Evolutionary conservation across 75 land plant species (phyloP), one percentile per base, ranked within the genome.

Genomic region (Pinus albicaulis): DNA sequence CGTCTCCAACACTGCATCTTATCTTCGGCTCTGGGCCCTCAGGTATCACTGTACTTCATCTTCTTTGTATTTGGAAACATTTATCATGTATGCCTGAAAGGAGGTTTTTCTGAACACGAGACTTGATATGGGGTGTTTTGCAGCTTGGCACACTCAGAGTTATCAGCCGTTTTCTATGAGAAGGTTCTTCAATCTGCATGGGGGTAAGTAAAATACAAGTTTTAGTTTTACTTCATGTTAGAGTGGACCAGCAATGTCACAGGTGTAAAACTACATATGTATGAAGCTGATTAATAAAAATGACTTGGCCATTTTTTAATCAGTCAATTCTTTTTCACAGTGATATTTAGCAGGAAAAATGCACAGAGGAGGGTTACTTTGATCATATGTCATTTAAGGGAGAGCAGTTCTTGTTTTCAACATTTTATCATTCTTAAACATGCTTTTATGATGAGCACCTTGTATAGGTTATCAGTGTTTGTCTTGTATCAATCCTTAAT

Each of bases 21-120:
- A 96, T 76, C 98, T 96, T 55, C 95, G 99, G 4, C 87, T 96
- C 34, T 96, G 99, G 99, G 99, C 99, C 59, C 90, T 96, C 66
- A 96, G 99, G 99, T 89, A 82, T 20, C 52, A 34, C 23, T 57
- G 13, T 61, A 57, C 62, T 75, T 48, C 12, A 44, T 16, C 6
- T 19, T 31, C 31, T 59, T 34, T 23, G 16, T 16, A 24, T 28
- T 55, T 63, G 17, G 20, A 44, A 74, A 24, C 41, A 48, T 19
- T 10, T 34, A 36, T 19, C 71, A 38, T 34, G 10, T 34, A 38
- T 38, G 53, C 53, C 71, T 41, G 53, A 41, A 17, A 68, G 24
- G 19, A 68, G 7, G 41, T 68, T 20, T 68, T 68, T 68, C 10
- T 41, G 23, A 68, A 41, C 22, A 68, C 52, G 11, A 19, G 52